Evolutionary conservation across 805 yeast species (phyloP).

Genomic region (Metschnikowia kunwiensis): DNA sequence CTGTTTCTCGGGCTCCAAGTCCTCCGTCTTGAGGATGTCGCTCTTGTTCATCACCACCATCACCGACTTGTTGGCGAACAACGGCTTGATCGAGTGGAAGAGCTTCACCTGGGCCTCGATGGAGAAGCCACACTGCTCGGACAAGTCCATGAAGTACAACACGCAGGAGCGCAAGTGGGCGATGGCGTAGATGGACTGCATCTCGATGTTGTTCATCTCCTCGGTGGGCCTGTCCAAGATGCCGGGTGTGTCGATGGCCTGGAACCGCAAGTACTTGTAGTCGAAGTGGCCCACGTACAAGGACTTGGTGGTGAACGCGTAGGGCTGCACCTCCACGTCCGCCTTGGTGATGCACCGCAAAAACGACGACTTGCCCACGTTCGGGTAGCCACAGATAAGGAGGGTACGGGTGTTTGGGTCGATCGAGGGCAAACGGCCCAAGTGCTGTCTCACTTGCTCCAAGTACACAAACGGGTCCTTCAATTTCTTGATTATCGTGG

Average conservation of each 20-base stretch:
- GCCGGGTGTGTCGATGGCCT: conserved; percentile 99
- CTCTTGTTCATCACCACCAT: conserved; percentile 94
- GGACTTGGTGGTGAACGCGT: conserved; percentile 98
- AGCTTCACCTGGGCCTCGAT: conserved; percentile 96
- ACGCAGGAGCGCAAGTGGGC: conserved; percentile 98
- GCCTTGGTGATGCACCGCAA: conserved; percentile 92
- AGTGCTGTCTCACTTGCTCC: conserved; percentile 98
- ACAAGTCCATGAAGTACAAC: conserved; percentile 94
- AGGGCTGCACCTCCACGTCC: conserved; percentile 98
- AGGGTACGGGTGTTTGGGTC: conserved; percentile 98
- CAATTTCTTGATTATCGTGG: conserved; percentile 91
- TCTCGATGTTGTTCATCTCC: conserved; percentile 99
- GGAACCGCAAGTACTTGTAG: conserved; percentile 95
- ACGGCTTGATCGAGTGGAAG: conserved; percentile 94
- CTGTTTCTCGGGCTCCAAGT: conserved; percentile 73
- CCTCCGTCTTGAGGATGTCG: conserved; percentile 84
- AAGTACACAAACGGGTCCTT: conserved; percentile 90
- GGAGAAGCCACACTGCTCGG: conserved; percentile 98
- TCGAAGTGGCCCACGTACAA: conserved; percentile 98
- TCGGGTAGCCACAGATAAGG: conserved; percentile 97
- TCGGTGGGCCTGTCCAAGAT: conserved; percentile 97
- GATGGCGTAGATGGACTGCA: conserved; percentile 98
- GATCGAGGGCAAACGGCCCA: conserved; percentile 96
- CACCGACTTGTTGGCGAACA: conserved; percentile 95
- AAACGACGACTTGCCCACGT: conserved; percentile 97